These are phyloP conservation scores for Trichosporon sp. DNA, from an alignment of 1,284 basidiomycete genomes.

Conservation along the genomic window DNA sequence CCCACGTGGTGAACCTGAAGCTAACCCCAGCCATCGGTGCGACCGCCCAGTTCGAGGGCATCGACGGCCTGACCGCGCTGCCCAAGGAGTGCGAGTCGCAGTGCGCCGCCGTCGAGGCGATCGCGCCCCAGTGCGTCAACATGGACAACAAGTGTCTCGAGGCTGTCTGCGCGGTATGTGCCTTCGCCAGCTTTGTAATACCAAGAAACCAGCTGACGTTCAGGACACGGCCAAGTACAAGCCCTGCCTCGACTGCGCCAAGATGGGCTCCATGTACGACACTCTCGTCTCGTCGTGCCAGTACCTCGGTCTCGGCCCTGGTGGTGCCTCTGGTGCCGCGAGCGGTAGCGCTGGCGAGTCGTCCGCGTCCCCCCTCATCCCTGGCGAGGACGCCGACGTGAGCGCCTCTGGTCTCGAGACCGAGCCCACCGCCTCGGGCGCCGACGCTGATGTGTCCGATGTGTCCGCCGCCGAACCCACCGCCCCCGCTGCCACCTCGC, in stretches of 20 bases:
- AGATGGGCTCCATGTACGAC: not conserved
- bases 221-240: not conserved
- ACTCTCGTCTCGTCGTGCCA: not conserved
- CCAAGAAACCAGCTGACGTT: not conserved
- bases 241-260: conserved; percentile 1
- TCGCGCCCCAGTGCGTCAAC: not conserved
- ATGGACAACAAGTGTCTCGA: not conserved
- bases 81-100: not conserved
- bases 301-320: not conserved
- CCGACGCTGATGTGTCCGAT: not conserved
- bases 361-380: not conserved
- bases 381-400: no score
- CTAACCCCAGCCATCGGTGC: not conserved
- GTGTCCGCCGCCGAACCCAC: not conserved
- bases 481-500: no score
- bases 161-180: not conserved
- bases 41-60: not conserved
- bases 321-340: no score
- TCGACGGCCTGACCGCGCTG: not conserved
- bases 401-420: not conserved
- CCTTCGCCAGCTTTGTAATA: not conserved
- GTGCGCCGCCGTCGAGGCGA: not conserved
- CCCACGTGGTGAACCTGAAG: not conserved
- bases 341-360: not conserved
- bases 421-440: not conserved